phyloP scores from a whole-genome alignment of 352 stramenopile species.

The Globisporangium ultimum region DNA sequence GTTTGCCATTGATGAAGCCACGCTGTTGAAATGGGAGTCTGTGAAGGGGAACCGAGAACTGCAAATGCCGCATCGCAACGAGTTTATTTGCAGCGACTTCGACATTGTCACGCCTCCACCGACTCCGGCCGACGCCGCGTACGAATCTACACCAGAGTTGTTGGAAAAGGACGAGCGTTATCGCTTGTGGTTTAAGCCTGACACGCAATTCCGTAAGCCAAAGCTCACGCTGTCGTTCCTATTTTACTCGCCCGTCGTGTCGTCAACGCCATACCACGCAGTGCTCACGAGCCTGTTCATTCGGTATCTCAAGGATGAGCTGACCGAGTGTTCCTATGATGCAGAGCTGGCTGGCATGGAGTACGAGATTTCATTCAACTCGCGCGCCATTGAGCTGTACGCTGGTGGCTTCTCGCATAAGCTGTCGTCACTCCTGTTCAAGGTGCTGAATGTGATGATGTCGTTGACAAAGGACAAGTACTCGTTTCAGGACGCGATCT shows the following conservation, averaged over 20 bases:
- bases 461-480: slow-evolving; percentile 48
- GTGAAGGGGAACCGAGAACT: slow-evolving; percentile 30
- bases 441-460: slow-evolving; percentile 57
- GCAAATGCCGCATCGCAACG: slow-evolving; percentile 59
- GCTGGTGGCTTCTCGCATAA: slow-evolving; percentile 91
- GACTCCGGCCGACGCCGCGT: too few species aligned
- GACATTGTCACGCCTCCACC: slow-evolving; percentile 24
- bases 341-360: slow-evolving; percentile 59
- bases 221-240: slow-evolving; percentile 87
- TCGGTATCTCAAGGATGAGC: slow-evolving; percentile 76
- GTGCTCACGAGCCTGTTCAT: slow-evolving; percentile 78
- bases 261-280: slow-evolving; percentile 52
- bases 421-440: slow-evolving; percentile 70
- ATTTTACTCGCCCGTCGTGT: slow-evolving; percentile 59
- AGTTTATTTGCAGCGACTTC: slow-evolving; percentile 81
- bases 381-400: slow-evolving; percentile 71
- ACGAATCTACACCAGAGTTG: too few species aligned
- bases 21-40: slow-evolving; percentile 36
- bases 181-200: slow-evolving; percentile 85
- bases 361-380: slow-evolving; percentile 43
- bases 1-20: slow-evolving; percentile 20
- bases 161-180: slow-evolving; percentile 34
- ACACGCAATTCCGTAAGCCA: slow-evolving; percentile 89
- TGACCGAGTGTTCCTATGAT: slow-evolving; percentile 81
- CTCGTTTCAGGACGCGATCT: slow-evolving; percentile 57